phyloP scores from a whole-genome alignment of 2,329 filamentous ascomycete species.

The Herpotrichia juniperi region DNA sequence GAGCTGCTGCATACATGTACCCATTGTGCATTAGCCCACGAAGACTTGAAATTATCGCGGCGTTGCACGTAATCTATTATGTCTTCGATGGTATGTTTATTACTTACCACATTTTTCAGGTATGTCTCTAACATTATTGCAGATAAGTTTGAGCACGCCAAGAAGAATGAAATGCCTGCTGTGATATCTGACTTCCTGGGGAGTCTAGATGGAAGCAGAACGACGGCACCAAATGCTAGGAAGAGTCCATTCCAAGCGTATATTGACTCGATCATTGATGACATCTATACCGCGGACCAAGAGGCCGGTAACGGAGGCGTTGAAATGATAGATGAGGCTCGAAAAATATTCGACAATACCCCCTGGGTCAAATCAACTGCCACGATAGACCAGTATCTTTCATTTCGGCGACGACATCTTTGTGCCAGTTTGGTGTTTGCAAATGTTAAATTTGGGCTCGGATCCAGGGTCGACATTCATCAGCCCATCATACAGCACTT shows the following conservation, averaged over 20 bases:
- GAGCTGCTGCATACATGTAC: constrained; percentile 3
- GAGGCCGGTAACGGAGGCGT: no score
- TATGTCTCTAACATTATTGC: background rate
- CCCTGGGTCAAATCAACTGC: no score
- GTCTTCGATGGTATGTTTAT: constrained; percentile 1
- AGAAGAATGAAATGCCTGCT: background rate
- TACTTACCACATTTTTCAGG: background rate
- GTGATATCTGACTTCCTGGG: no score
- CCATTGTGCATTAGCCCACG: background rate
- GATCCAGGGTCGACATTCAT: background rate
- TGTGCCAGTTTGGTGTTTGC: background rate
- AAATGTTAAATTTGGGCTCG: background rate
- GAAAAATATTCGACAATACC: no score
- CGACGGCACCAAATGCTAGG: no score
- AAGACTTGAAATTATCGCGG: constrained; percentile 4
- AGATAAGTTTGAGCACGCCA: background rate
- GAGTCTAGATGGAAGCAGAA: no score
- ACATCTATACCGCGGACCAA: no score
- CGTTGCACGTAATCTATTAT: background rate
- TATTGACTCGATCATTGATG: no score
- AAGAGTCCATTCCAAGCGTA: no score
- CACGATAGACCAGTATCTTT: no score
- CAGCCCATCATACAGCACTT: background rate
- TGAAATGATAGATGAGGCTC: no score
- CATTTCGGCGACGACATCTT: no score